These are phyloP conservation scores for Phaeosphaeria sp. DNA, from an alignment of 2,329 filamentous ascomycete species.

Conservation along the genomic window DNA sequence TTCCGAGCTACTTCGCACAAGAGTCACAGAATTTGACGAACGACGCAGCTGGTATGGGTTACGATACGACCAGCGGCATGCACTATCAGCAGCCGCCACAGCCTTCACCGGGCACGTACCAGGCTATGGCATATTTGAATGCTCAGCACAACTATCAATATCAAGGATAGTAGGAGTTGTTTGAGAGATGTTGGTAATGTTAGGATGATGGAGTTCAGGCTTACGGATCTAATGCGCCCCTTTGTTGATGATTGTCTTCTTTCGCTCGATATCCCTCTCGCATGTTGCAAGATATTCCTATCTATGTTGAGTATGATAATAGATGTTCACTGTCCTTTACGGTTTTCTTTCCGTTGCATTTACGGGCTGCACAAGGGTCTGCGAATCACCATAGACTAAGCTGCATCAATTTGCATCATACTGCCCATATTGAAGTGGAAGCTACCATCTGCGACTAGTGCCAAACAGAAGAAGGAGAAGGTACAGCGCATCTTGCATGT, in stretches of 20 bases:
- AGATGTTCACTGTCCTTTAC: constrained; percentile 7
- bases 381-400: constrained; percentile 6
- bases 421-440: not conserved
- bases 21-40: constrained; percentile 37
- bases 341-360: constrained; percentile 3
- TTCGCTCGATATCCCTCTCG: constrained; percentile 24
- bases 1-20: constrained; percentile 42
- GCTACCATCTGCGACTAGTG: not conserved
- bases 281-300: constrained; percentile 15
- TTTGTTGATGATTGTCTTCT: constrained; percentile 9
- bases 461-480: not conserved
- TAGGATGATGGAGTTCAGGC: constrained; percentile 2
- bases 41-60: constrained; percentile 31
- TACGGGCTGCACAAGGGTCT: not conserved
- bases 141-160: constrained; percentile 43
- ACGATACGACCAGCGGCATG: constrained; percentile 34
- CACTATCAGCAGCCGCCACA: constrained; percentile 37
- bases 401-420: constrained; percentile 6
- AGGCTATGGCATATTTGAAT: constrained; percentile 42
- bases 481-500: not conserved
- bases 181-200: not conserved
- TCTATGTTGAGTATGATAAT: not conserved
- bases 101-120: constrained; percentile 33
- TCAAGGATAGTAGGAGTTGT: constrained; percentile 27
- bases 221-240: not conserved